Evolutionary conservation across 2,329 filamentous ascomycete species (phyloP), one percentile per base, ranked within the genome.

Genomic region (Mariannaea sp.): DNA sequence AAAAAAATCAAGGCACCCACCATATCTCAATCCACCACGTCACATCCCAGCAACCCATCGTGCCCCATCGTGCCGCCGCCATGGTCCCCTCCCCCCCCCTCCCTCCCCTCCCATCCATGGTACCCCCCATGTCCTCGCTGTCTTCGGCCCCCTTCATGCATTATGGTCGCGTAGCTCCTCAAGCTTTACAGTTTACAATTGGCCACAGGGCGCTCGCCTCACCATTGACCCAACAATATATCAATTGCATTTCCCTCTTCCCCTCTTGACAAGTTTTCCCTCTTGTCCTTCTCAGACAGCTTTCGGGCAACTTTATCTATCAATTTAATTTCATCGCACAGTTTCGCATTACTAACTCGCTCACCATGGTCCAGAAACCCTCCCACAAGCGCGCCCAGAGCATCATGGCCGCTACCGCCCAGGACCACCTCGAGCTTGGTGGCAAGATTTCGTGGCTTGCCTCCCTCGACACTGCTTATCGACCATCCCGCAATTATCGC

Each of bases 401-500:
- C 71, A 72, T 70, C 70, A 82, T 83, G 77, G 76, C 79, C 65
- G 76, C 78, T 53, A 88, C 86, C 71, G 88, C 92, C 73, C 83
- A 94, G 73, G 90, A 95, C 75, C 92, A 96, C 77, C 86, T 96
- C 73, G 84, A 85, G 71, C 85, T 89, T 71, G 87, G 89, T 74
- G 82, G 83, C 70, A 82, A 82, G 74, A 83, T 87, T 64, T 79
- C 81, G 70, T 87, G 84, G 84, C 78, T 87, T 58, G 78, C 83
- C 58, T 75, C 76, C 59, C 89, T 99, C 71, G 88, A 97, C 80
- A 97, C 93, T 63, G 89, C 94, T 72, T 92, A 88, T 79, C 81
- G 84, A 67, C 92, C 93, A 52, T 83, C 87, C 68, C 90, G 88
- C 77, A 92, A 95, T 81, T 95, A 94, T 78, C 91, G 94, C 71